A percentile compares a stretch with the other conserved stretches of the same genome.
These are phyloP conservation scores for Coemansia reversa DNA, from an alignment of 192 early-diverging fungal species.

Conservation along the genomic window DNA sequence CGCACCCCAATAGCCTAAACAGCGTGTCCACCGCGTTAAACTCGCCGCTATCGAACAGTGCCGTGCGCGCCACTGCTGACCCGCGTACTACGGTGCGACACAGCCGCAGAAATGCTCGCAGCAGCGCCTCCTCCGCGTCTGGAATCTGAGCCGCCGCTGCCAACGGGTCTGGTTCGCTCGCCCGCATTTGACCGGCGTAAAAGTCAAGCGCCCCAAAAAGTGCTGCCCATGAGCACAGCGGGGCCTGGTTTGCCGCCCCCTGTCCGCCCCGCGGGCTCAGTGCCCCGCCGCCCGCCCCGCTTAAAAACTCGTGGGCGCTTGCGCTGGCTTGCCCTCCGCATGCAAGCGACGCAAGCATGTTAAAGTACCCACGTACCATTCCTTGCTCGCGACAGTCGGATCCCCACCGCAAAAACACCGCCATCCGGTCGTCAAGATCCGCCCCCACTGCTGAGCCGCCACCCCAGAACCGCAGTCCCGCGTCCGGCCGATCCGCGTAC, in stretches of 20 bases:
- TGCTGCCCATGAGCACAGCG: constrained; percentile 75
- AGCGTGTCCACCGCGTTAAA: constrained; percentile 68
- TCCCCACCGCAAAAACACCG: constrained; percentile 66
- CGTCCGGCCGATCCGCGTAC: constrained; percentile 74
- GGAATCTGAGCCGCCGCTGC: constrained; percentile 57
- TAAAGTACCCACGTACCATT: constrained; percentile 70
- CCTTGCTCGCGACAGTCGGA: constrained; percentile 59
- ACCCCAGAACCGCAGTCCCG: constrained; percentile 70
- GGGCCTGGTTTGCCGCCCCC: constrained; percentile 41
- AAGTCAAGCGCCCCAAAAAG: constrained; percentile 74
- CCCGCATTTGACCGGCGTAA: constrained; percentile 59
- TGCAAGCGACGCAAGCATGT: constrained; percentile 81
- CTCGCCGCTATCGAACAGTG: constrained; percentile 68
- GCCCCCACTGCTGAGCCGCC: constrained; percentile 17
- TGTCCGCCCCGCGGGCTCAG: constrained; percentile 42
- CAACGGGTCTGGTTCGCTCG: constrained; percentile 35
- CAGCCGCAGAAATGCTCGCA: constrained; percentile 76
- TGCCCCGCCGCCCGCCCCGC: constrained; percentile 15
- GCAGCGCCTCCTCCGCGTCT: constrained; percentile 68
- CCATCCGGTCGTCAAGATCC: constrained; percentile 57
- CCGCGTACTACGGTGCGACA: constrained; percentile 74
- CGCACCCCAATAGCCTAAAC: constrained; percentile 77
- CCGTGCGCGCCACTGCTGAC: constrained; percentile 66
- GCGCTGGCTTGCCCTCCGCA: constrained; percentile 70
- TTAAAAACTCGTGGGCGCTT: constrained; percentile 61